Base-by-base conservation (phyloP, 495 filamentous ascomycete genomes). In the Aspergillus cavernicola region DNA sequence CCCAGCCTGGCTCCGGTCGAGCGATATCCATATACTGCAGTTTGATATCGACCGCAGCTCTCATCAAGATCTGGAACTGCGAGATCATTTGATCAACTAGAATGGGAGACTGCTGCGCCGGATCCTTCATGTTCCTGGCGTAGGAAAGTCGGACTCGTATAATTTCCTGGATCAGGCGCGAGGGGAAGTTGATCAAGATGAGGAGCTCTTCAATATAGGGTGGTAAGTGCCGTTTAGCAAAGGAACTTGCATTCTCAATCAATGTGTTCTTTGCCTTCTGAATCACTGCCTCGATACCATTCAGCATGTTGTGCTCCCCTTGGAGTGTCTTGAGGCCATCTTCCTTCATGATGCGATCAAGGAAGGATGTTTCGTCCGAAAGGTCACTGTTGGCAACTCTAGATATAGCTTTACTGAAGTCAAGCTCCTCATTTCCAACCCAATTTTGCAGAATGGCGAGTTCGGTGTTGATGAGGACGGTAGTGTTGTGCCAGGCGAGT, bases 331-430 rank as follows among this genome's bases (percentile, higher is more conserved):
- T 92, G 18, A 98, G 76, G 15, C 90, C 90, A 63, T 98, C 93
- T 66, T 97, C 93, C 61, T 97, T 97, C 75, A 97, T 79, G n/a
- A 97, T 85, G n/a, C 93, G 84, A 66, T 98, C 93, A 38, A 98
- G 75, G 66, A 98, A 98, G 1, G 90, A 93, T 0, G 90, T 82
- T 50, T 96, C 90, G 60, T 96, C 92, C 19, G 83, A 83, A 13
- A 97, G 75, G 52, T 89, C 85, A 54, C 81, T 82, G 26, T 77
- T 76, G 26, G 66, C 59, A 40, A 68, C 65, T 23, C 69, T 69
- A 16, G 60, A 45, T 56, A 77, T 71, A 4, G 73, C 66, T 60
- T 88, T 86, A 39, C 82, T 82, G 64, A 98, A 97, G 69, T 97
- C 90, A 12, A 98, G 80, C 61, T 92, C 91, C 38, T 89, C 87